Evolutionary conservation across 2,329 filamentous ascomycete genomes (phyloP), one percentile per base, ranked within the genome.

Genomic region (Sclerotinia subarctica): DNA sequence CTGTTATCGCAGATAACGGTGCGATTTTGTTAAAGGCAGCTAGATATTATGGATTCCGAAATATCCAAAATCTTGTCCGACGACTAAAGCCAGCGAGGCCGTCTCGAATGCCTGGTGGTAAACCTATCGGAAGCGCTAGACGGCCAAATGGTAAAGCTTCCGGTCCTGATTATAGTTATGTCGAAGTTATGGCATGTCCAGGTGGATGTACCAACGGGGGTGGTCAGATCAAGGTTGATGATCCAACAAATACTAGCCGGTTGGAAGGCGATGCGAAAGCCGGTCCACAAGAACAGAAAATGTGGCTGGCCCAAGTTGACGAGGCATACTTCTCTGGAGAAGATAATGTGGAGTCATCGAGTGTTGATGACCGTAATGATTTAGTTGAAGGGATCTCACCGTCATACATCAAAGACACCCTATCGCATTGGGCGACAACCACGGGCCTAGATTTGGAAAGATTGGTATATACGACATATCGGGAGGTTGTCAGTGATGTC

Each of bases 121-220:
- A 84, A 70, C 83, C 85, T 0, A 83, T 86, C 57, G 86, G 84
- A 1, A 84, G 82, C 65, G 85, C 81, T 54, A 84, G 85, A 68
- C 85, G 82, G 70, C 82, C 82, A 7, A 81, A 78, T 21, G 85
- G 81, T 8, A 85, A 85, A 73, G 65, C 78, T 24, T 77, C 79
- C 24, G 79, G 80, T 6, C 79, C 86, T 8, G 92, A 97, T 47
- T 94, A 94, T 78, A 86, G 90, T n/a, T 98, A 96, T 79, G 91
- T 98, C 38, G 95, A 99, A 80, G 95, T 99, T 69, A 99, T 99
- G 95, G 95, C 95, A 19, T 99, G 95, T 78, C 95, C 95, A 0
- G 95, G 95, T n/a, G 95, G 95, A 3, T 99, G 95, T 81, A 99
- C 95, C 66, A 99, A 99, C 75, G 95, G 95, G 2, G 95, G 95